phyloP scores from a whole-genome alignment of 2,329 filamentous ascomycete genomes.

The Graphilbum ipis-grandicollis region DNA sequence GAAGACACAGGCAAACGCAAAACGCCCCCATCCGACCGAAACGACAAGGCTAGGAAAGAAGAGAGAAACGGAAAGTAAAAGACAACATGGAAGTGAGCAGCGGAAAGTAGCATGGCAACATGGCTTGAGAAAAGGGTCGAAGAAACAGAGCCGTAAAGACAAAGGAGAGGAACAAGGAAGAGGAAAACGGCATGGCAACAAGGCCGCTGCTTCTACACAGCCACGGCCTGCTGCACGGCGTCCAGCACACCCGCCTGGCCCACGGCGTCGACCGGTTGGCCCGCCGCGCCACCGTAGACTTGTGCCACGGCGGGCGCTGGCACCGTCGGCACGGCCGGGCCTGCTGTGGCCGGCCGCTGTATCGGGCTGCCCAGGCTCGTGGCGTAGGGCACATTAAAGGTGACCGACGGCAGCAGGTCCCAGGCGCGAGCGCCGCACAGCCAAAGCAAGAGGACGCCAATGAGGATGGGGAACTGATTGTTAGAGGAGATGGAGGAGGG shows the following conservation, averaged over 20 bases:
- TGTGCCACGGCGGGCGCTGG: neutral
- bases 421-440: slow-evolving; percentile 7
- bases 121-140: too few species aligned
- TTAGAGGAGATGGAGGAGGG: too few species aligned
- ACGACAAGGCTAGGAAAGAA: too few species aligned
- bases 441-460: slow-evolving; percentile 9
- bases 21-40: too few species aligned
- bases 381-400: slow-evolving; percentile 9
- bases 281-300: neutral
- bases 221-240: neutral
- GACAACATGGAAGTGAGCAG: too few species aligned
- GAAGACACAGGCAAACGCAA: too few species aligned
- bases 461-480: slow-evolving; percentile 8
- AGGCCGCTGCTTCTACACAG: neutral
- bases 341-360: slow-evolving; percentile 1
- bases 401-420: slow-evolving; percentile 7
- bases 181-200: neutral
- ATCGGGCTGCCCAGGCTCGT: slow-evolving; percentile 7
- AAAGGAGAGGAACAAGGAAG: neutral
- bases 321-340: neutral
- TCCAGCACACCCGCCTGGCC: neutral
- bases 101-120: too few species aligned
- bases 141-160: neutral
- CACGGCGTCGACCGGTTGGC: neutral
- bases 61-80: too few species aligned